Percentiles rank a stretch among this genome's conserved stretches.
These are phyloP conservation scores for Pichia sp. DNA, from an alignment of 1,139 yeast species.

Conservation along the genomic window DNA sequence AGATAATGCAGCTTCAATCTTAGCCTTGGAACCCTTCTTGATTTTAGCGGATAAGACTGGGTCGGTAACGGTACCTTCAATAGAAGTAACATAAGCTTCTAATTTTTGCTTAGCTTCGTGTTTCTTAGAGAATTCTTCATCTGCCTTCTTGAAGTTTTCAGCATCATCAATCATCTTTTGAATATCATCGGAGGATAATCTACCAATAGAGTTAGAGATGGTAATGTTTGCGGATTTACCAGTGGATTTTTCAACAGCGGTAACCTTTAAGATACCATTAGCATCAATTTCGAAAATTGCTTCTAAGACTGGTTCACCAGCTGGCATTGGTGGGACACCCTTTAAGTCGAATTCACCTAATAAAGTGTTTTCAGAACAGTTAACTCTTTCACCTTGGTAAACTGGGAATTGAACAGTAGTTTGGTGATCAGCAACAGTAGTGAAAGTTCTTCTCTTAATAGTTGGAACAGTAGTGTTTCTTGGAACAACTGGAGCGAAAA, in stretches of 20 bases:
- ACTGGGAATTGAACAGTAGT: constrained; percentile 99
- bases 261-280: constrained; percentile 99
- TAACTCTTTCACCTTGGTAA: constrained; percentile 99
- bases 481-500: constrained; percentile 98
- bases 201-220: constrained; percentile 99
- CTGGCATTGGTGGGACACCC: constrained; percentile 98
- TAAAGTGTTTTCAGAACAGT: constrained; percentile 98
- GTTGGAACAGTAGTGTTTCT: constrained; percentile 99
- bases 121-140: constrained; percentile 98
- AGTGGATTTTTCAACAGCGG: constrained; percentile 98
- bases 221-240: constrained; percentile 99
- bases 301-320: constrained; percentile 99
- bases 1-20: constrained; percentile 96
- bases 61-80: constrained; percentile 95
- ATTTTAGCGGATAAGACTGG: constrained; percentile 97
- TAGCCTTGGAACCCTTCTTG: constrained; percentile 97
- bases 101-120: constrained; percentile 99
- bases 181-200: constrained; percentile 95
- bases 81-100: constrained; percentile 97
- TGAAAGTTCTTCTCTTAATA: constrained; percentile 99
- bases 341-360: constrained; percentile 99
- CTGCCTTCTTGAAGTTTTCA: constrained; percentile 97
- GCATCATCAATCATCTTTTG: constrained; percentile 99
- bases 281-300: constrained; percentile 99
- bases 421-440: constrained; percentile 99